phyloP scores from a whole-genome alignment of 2,329 filamentous ascomycete genomes.

The Epichloe aotearoae region DNA sequence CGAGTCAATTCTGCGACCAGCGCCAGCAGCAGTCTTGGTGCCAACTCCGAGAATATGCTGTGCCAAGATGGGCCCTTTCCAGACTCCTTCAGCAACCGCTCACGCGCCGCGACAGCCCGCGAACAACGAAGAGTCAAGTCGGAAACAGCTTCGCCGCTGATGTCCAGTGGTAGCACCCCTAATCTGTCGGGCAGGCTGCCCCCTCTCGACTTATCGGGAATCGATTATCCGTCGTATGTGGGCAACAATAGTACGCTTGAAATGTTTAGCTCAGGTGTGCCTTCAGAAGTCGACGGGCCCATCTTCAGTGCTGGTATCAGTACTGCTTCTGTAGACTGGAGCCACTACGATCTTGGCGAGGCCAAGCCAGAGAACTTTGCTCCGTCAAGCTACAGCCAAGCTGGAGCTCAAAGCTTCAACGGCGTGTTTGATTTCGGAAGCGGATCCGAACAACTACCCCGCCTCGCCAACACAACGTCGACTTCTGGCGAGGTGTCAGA shows the following conservation, averaged over 20 bases:
- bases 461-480: constrained; percentile 42
- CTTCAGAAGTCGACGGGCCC: constrained; percentile 40
- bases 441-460: constrained; percentile 40
- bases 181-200: constrained; percentile 39
- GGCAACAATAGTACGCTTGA: constrained; percentile 34
- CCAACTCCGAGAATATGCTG: constrained; percentile 28
- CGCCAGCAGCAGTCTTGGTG: constrained; percentile 34
- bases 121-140: constrained; percentile 45
- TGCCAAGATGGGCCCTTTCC: constrained; percentile 24
- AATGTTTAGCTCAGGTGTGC: constrained; percentile 33
- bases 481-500: constrained; percentile 57
- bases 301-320: constrained; percentile 50
- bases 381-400: constrained; percentile 41
- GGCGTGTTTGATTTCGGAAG: constrained; percentile 37
- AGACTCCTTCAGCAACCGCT: constrained; percentile 17
- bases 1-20: constrained; percentile 46
- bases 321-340: constrained; percentile 35
- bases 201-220: constrained; percentile 43
- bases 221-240: constrained; percentile 37
- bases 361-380: constrained; percentile 35
- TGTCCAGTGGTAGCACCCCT: constrained; percentile 36
- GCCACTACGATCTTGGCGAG: constrained; percentile 32
- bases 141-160: constrained; percentile 46
- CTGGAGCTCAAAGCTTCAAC: constrained; percentile 35
- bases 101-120: constrained; percentile 24